These are phyloP conservation scores for Hansenula sp. DNA, from an alignment of 1,139 yeast species.

Conservation along the genomic window DNA sequence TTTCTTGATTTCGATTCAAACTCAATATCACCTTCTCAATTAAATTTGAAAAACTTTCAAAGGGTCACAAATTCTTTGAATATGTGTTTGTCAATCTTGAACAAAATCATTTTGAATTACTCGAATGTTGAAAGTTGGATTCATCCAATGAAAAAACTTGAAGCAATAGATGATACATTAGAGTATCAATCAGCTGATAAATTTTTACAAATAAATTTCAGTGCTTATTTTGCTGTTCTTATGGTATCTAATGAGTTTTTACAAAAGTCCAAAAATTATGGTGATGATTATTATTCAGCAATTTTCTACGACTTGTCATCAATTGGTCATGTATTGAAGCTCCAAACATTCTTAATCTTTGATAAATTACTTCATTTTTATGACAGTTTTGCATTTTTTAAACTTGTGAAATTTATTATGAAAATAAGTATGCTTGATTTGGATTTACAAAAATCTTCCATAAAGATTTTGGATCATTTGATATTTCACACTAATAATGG, in stretches of 20 bases:
- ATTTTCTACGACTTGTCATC: conserved; percentile 18
- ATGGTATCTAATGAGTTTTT: conserved; percentile 26
- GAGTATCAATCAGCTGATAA: conserved; percentile 26
- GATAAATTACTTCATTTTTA: conserved; percentile 26
- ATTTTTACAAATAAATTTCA: conserved; percentile 26
- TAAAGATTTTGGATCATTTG: conserved; percentile 28
- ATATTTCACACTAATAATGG: conserved; percentile 23
- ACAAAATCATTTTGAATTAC: conserved; percentile 6
- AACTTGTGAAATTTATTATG: conserved; percentile 30
- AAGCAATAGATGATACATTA: conserved; percentile 11
- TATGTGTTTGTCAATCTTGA: conserved; percentile 7
- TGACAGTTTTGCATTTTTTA: conserved; percentile 34
- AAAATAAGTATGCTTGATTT: conserved; percentile 25
- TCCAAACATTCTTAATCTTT: conserved; percentile 20
- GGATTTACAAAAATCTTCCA: conserved; percentile 26
- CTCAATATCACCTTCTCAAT: conserved; percentile 6
- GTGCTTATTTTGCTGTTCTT: conserved; percentile 28
- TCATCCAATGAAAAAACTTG: conserved; percentile 5
- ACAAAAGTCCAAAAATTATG: conserved; percentile 9
- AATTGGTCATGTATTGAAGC: conserved; percentile 11
- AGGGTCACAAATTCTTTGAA: conserved; percentile 10
- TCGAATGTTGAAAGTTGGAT: conserved; percentile 2
- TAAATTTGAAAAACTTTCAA: conserved; percentile 12
- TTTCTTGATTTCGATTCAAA: conserved; percentile 12
- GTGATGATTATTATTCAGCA: conserved; percentile 8